Conservation (phyloP, 108 stramenopile species). For the Cylindrotheca fusiformis region DNA sequence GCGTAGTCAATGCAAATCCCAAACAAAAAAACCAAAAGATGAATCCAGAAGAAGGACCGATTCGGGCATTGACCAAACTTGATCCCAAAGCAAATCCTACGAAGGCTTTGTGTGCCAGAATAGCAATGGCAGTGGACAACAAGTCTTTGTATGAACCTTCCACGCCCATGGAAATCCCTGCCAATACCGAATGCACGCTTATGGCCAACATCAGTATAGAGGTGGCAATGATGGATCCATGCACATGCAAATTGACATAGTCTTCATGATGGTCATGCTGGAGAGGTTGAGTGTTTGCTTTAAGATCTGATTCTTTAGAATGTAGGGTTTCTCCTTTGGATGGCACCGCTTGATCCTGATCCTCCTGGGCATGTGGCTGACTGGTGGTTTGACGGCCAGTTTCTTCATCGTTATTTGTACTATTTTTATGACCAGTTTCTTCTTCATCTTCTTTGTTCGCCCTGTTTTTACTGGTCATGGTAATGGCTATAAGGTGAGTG, state of each 20-base stretch:
- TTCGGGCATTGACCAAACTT: slow-evolving; percentile 21
- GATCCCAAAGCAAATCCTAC: slow-evolving; percentile 38
- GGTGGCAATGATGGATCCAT: slow-evolving; percentile 27
- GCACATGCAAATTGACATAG: slow-evolving; percentile 23
- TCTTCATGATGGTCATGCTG: slow-evolving; percentile 33
- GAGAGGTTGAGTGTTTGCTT: too few relatives aligned
- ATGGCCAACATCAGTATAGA: slow-evolving; percentile 36
- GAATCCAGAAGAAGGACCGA: too few relatives aligned
- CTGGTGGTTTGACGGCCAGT: too few relatives aligned
- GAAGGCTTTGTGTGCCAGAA: slow-evolving; percentile 46
- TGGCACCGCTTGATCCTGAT: too few relatives aligned
- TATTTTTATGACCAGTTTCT: too few relatives aligned
- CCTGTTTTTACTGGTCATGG: too few relatives aligned
- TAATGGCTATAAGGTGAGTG: too few relatives aligned
- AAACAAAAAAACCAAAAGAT: slow-evolving; percentile 25
- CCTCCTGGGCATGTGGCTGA: too few relatives aligned
- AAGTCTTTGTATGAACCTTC: slow-evolving; percentile 2
- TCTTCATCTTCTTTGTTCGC: too few relatives aligned
- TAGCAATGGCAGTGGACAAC: slow-evolving; percentile 30
- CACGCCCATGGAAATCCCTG: slow-evolving; percentile 40
- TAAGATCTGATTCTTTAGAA: too few relatives aligned
- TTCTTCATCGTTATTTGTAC: too few relatives aligned
- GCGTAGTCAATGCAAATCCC: slow-evolving; percentile 19
- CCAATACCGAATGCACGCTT: slow-evolving; percentile 40
- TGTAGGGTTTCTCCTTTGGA: too few relatives aligned